phyloP scores from a whole-genome alignment of 257 asterid species.

The Solanum corneliomulleri region DNA sequence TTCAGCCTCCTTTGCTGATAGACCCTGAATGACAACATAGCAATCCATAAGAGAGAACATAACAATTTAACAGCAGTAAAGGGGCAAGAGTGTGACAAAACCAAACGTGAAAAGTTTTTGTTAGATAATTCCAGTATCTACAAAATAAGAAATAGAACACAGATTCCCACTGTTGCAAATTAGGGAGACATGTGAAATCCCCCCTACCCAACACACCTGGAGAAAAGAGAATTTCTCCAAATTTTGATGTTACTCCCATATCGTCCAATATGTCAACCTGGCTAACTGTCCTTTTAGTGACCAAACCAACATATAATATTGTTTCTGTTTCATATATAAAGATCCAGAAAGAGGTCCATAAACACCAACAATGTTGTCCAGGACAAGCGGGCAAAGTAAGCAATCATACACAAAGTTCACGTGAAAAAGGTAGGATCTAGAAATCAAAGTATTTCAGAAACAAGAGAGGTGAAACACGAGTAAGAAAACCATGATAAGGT shows the following conservation, averaged over 20 bases:
- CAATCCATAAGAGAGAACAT: neutral
- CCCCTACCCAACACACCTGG: neutral
- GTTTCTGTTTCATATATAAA: neutral
- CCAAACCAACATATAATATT: neutral
- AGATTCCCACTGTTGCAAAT: neutral
- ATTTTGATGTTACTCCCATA: neutral
- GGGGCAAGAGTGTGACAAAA: neutral
- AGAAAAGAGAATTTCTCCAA: neutral
- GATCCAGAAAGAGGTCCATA: neutral
- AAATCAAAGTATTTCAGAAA: neutral
- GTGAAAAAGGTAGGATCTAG: neutral
- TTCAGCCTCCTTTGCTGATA: conserved; percentile 61
- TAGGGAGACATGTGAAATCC: neutral
- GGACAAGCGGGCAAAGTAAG: neutral
- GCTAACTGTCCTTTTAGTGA: neutral
- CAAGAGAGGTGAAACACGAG: neutral
- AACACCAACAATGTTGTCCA: neutral
- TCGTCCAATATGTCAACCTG: neutral
- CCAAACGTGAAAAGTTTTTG: neutral
- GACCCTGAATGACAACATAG: conserved; percentile 32
- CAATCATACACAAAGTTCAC: neutral
- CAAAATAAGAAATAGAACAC: neutral
- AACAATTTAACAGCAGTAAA: neutral
- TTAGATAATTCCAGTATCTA: neutral
- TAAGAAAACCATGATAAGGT: neutral